Percentiles rank a stretch among this genome's conserved stretches.
Evolutionary conservation across 306 rosid species (phyloP).

Genomic region (Senna tora): DNA sequence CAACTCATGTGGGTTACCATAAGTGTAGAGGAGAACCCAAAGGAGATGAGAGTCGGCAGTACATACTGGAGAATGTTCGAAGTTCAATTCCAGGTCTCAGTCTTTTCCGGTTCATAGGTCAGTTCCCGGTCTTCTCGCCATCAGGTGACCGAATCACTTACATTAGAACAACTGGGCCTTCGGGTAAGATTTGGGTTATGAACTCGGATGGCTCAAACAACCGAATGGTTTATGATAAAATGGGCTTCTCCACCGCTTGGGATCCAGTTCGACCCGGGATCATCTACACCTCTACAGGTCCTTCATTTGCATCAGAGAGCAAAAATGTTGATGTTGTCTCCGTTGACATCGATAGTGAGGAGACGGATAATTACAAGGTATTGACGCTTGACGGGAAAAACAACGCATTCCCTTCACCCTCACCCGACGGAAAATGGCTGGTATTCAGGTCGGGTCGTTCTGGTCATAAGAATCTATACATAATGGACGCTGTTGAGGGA

Average conservation of each 20-base stretch:
- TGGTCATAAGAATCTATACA: no score
- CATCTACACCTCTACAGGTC: slow-evolving; percentile 69
- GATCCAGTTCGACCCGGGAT: slow-evolving; percentile 69
- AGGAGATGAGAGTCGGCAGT: slow-evolving; percentile 38
- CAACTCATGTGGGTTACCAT: slow-evolving; percentile 74
- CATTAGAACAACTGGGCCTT: slow-evolving; percentile 57
- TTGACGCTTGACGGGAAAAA: slow-evolving; percentile 72
- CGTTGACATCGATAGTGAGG: slow-evolving; percentile 49
- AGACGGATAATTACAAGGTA: slow-evolving; percentile 40
- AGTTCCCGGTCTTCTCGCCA: slow-evolving; percentile 79
- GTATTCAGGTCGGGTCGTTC: no score
- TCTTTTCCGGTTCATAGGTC: slow-evolving; percentile 66
- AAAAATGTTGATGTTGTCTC: slow-evolving; percentile 68
- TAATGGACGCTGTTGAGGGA: no score
- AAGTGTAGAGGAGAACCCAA: slow-evolving; percentile 65
- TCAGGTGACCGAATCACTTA: slow-evolving; percentile 65
- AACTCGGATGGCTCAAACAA: slow-evolving; percentile 74
- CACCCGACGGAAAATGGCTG: slow-evolving; percentile 21
- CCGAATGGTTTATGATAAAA: slow-evolving; percentile 47
- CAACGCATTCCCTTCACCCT: slow-evolving; percentile 80
- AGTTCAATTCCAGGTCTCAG: slow-evolving; percentile 61
- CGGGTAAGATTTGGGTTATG: slow-evolving; percentile 39
- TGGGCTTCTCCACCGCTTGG: slow-evolving; percentile 76
- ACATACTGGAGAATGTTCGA: slow-evolving; percentile 57
- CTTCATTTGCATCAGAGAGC: slow-evolving; percentile 62